Base-by-base conservation (phyloP, 345 rosid species). In the Punica granatum region DNA sequence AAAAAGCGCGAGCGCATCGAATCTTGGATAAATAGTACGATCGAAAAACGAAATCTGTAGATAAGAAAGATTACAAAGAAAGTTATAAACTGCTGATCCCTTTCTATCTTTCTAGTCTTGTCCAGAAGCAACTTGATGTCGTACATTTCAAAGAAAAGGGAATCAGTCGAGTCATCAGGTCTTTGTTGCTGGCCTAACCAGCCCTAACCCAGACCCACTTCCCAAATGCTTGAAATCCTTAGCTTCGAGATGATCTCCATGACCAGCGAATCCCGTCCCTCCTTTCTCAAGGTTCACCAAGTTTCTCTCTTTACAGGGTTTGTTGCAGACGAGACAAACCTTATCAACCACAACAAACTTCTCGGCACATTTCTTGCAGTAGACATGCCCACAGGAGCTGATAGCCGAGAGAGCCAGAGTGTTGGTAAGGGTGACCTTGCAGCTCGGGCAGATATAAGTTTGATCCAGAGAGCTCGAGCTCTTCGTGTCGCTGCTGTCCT, bases 211-310 rank as follows among this genome's bases (percentile, higher is more conserved):
- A 4, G 83, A 74, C 49, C 99, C 99, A 65, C 98, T 91, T 58
- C 99, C 99, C 86, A 91, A 75, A 87, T 94, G 99, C 81, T 94
- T 89, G 75, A 88, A 91, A 41, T 94, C 97, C 44, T 74, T 84
- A 16, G 98, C 99, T 68, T 91, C 79, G 33, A 94, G 96, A 75
- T 80, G 68, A 74, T 91, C 92, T 11, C 74, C 98, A 12, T 94
- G 99, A 26, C 87, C 99, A 18, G 98, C 75, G 74, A 84, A 94
- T 39, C 99, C 96, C 0, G 99, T 89, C 46, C 98, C 98, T 63
- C 98, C 99, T 76, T 89, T 94, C 70, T 75, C 81, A 73, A 94
- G 71, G 48, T 79, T 76, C 78, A 94, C 87, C 86, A 94, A 74
- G 72, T 88, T 82, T 77, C 84, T 80, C 69, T 80, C 91, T 73